phyloP scores from a whole-genome alignment of 1,139 yeast genomes.

The Blastobotrys capitulatus region DNA sequence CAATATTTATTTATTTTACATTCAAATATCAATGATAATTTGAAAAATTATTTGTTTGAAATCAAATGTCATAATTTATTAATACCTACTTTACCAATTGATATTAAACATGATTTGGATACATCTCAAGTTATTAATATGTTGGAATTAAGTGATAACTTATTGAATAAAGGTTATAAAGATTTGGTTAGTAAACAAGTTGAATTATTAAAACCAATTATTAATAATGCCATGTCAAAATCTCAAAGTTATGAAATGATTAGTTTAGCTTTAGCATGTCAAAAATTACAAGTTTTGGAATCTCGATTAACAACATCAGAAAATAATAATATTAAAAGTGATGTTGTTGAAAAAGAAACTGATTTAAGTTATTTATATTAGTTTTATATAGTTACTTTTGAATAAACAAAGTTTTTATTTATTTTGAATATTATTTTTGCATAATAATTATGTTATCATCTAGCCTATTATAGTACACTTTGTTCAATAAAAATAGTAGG shows the following conservation, averaged over 20 bases:
- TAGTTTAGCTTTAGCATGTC: conserved; percentile 11
- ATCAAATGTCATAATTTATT: background rate
- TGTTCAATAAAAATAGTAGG: no score
- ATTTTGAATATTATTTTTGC: no score
- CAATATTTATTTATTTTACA: conserved; percentile 6
- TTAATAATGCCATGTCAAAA: background rate
- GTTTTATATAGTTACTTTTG: background rate
- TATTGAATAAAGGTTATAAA: conserved; percentile 2
- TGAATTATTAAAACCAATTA: background rate
- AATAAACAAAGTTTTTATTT: background rate
- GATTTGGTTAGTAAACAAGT: background rate
- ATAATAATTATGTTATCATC: no score
- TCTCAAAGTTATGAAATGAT: conserved; percentile 10
- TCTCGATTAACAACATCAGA: background rate
- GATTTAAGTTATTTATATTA: background rate
- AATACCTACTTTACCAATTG: conserved; percentile 5
- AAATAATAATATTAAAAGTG: background rate
- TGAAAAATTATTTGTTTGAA: no score
- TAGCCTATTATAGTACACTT: no score
- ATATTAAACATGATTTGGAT: conserved; percentile 5
- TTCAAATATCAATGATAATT: no score
- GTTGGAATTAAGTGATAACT: conserved; percentile 2
- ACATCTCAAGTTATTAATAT: conserved; percentile 4
- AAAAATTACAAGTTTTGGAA: conserved; percentile 5
- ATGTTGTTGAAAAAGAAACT: background rate